phyloP scores from a whole-genome alignment of 345 rosid genomes.

The Zanthoxylum bungeanum region DNA sequence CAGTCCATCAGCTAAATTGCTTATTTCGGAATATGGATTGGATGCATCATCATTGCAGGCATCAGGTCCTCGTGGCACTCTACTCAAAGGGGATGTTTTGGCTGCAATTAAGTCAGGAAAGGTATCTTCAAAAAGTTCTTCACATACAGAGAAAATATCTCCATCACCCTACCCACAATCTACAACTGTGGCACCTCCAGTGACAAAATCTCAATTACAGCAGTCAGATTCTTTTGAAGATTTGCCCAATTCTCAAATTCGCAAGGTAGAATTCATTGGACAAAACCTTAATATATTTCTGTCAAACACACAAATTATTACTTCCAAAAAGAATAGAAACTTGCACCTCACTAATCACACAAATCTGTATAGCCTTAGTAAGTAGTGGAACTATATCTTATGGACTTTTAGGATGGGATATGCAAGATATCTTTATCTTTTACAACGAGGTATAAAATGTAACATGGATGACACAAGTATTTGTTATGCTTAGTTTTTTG shows the following conservation, averaged over 20 bases:
- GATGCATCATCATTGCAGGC: slow-evolving; percentile 77
- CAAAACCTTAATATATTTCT: background rate
- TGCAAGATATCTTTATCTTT: background rate
- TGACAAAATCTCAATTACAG: slow-evolving; percentile 40
- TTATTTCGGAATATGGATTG: slow-evolving; percentile 73
- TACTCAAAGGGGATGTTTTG: slow-evolving; percentile 82
- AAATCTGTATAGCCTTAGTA: background rate
- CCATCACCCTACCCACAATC: slow-evolving; percentile 35
- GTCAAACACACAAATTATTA: background rate
- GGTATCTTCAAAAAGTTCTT: slow-evolving; percentile 39
- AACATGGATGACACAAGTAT: background rate
- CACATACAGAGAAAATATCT: slow-evolving; percentile 38
- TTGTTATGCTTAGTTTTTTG: background rate
- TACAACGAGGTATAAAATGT: background rate
- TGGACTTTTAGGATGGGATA: background rate
- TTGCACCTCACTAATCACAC: background rate
- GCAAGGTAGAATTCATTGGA: slow-evolving; percentile 64
- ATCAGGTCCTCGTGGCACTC: slow-evolving; percentile 78
- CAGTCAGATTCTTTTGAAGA: slow-evolving; percentile 68
- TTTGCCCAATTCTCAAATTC: slow-evolving; percentile 91
- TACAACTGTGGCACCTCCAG: slow-evolving; percentile 30
- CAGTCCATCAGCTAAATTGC: slow-evolving; percentile 85
- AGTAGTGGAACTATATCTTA: background rate
- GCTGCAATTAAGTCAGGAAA: slow-evolving; percentile 81
- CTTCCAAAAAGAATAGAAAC: background rate